phyloP scores from a whole-genome alignment of 495 filamentous ascomycete species.

The Stereocaulon alpinum region DNA sequence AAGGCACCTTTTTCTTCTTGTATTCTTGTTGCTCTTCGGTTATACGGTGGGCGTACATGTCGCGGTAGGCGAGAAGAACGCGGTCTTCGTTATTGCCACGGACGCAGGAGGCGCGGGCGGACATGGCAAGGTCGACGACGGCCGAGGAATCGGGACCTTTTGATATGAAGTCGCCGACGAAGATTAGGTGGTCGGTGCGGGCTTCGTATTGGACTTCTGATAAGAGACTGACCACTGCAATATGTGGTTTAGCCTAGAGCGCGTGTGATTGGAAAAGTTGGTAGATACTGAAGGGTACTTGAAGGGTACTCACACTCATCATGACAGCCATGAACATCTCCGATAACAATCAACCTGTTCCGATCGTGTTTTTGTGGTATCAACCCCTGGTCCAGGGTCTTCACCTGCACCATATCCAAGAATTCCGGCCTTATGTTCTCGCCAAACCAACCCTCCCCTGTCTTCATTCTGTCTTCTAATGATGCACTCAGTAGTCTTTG shows the following conservation, averaged over 20 bases:
- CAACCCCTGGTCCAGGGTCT: constrained; percentile 31
- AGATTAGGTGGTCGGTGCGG: constrained; percentile 61
- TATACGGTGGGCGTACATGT: constrained; percentile 29
- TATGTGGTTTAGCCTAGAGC: constrained; percentile 8
- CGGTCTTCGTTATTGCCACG: constrained; percentile 92
- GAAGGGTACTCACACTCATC: constrained; percentile 39
- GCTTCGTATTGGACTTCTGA: constrained; percentile 53
- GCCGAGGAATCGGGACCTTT: constrained; percentile 79
- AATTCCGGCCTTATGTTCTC: constrained; percentile 39
- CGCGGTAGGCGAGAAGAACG: constrained; percentile 47
- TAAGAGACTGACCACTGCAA: constrained; percentile 52
- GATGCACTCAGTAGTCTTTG: constrained; percentile 28
- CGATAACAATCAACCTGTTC: constrained; percentile 59
- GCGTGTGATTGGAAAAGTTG: background rate
- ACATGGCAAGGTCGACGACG: constrained; percentile 63
- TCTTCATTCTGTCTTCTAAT: constrained; percentile 31
- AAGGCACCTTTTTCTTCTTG: background rate
- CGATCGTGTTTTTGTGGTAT: constrained; percentile 28
- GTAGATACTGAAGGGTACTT: constrained; percentile 20
- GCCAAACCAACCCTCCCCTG: constrained; percentile 37
- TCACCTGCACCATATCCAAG: constrained; percentile 38
- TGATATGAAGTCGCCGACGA: constrained; percentile 75
- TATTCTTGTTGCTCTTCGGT: constrained; percentile 15
- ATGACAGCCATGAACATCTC: constrained; percentile 85
- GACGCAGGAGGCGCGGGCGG: constrained; percentile 62